These are phyloP conservation scores for Collybia sp. DNA, from an alignment of 768 basidiomycete genomes.

Conservation along the genomic window DNA sequence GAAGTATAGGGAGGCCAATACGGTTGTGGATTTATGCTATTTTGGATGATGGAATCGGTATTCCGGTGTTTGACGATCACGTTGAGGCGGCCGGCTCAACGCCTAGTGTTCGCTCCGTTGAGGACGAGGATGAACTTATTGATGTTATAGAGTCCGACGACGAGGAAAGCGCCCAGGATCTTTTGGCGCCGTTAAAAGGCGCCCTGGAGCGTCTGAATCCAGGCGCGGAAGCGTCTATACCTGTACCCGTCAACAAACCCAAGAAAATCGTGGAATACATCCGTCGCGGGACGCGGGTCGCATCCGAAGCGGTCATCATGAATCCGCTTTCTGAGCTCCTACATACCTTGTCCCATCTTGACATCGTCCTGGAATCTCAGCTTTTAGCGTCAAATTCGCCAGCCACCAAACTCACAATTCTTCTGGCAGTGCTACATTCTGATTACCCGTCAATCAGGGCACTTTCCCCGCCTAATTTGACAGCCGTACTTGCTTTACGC, in stretches of 20 bases:
- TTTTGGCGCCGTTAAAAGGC: conserved; percentile 65
- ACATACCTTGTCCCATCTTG: conserved; percentile 28
- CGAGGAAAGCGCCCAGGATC: conserved; percentile 48
- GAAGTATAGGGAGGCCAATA: conserved; percentile 59
- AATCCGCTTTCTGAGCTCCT: conserved; percentile 45
- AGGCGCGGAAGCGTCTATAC: conserved; percentile 26
- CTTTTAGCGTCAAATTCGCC: conserved; percentile 45
- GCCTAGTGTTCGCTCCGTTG: conserved; percentile 5
- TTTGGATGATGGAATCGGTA: conserved; percentile 61
- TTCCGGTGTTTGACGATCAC: conserved; percentile 33
- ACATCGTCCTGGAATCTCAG: conserved; percentile 22
- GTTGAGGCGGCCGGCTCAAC: conserved; percentile 15
- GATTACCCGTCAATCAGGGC: conserved; percentile 41
- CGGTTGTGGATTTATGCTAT: conserved; percentile 65
- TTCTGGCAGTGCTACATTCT: conserved; percentile 54
- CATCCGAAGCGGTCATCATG: conserved; percentile 52
- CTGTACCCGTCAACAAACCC: conserved; percentile 4
- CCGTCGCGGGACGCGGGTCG: conserved; percentile 64
- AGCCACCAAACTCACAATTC: conserved; percentile 46
- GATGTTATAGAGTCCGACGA: conserved; percentile 65
- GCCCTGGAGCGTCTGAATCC: conserved; percentile 56
- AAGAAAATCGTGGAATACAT: conserved; percentile 50
- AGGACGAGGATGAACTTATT: conserved; percentile 43
- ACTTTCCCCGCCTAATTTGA: conserved; percentile 41
- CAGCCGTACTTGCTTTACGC: conserved; percentile 53